phyloP scores from a whole-genome alignment of 2,329 filamentous ascomycete genomes.

The Sordariomycetes sp. region DNA sequence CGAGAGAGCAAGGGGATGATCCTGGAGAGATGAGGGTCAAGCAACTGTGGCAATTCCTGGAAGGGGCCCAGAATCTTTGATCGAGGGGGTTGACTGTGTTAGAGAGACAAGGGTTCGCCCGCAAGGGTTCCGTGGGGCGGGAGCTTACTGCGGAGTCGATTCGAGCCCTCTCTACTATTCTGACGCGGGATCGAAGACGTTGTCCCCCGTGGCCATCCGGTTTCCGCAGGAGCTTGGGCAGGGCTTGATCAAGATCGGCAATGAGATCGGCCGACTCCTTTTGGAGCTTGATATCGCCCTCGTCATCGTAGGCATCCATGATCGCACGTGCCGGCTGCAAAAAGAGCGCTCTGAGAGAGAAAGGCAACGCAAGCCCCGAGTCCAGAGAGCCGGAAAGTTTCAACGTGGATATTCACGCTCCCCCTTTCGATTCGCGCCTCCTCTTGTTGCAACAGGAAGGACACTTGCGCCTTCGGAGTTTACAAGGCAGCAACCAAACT shows the following conservation, averaged over 20 bases:
- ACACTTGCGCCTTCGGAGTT: not conserved
- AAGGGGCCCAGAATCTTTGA: conserved; percentile 70
- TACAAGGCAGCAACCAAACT: not conserved
- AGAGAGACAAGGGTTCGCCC: not conserved
- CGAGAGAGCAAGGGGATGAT: conserved; percentile 67
- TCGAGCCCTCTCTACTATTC: conserved; percentile 35
- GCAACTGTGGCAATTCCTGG: conserved; percentile 87
- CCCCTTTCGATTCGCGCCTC: not conserved
- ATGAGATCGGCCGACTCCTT: conserved; percentile 46
- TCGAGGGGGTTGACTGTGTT: not conserved
- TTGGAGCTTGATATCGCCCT: conserved; percentile 52
- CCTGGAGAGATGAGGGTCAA: conserved; percentile 71
- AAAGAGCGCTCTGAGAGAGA: not conserved
- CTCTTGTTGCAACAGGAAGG: not conserved
- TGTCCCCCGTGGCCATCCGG: conserved; percentile 30
- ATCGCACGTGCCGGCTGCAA: not conserved
- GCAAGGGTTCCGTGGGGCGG: not conserved
- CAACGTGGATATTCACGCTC: not conserved
- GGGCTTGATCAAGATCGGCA: conserved; percentile 42
- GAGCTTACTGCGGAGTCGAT: conserved; percentile 32
- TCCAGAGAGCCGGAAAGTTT: not conserved
- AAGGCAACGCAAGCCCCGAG: no score
- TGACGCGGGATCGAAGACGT: conserved; percentile 36
- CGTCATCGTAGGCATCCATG: conserved; percentile 52
- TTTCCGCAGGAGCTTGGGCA: conserved; percentile 42